These are phyloP conservation scores for Pseudopyricularia javanii DNA, from an alignment of 2,329 filamentous ascomycete species.

Conservation along the genomic window DNA sequence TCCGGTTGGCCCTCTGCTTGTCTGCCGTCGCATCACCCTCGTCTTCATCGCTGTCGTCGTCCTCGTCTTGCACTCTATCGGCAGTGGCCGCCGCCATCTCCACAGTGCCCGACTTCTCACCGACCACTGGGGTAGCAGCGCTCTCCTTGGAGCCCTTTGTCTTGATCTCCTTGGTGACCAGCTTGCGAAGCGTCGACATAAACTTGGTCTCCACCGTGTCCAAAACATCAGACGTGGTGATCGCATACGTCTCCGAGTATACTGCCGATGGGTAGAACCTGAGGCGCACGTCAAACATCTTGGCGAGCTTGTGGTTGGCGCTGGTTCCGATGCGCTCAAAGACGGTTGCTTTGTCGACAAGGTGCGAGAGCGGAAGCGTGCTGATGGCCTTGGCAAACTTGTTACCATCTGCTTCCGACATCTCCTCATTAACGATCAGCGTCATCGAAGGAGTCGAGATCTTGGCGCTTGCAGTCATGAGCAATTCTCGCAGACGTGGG, in stretches of 20 bases:
- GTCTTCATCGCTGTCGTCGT: slow-evolving; percentile 60
- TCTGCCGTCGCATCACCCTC: slow-evolving; percentile 67
- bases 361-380: slow-evolving; percentile 68
- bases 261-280: slow-evolving; percentile 76
- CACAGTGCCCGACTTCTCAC: slow-evolving; percentile 37
- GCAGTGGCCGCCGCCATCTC: slow-evolving; percentile 32
- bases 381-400: slow-evolving; percentile 88
- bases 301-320: slow-evolving; percentile 56
- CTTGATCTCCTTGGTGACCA: slow-evolving; percentile 70
- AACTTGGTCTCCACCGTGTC: slow-evolving; percentile 71
- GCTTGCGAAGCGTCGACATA: slow-evolving; percentile 55
- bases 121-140: slow-evolving; percentile 66
- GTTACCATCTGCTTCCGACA: slow-evolving; percentile 56
- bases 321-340: slow-evolving; percentile 69
- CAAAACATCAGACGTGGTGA: slow-evolving; percentile 65
- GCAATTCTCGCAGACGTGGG: slow-evolving; percentile 87
- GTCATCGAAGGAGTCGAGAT: slow-evolving; percentile 92
- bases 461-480: slow-evolving; percentile 87
- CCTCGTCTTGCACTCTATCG: slow-evolving; percentile 38
- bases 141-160: slow-evolving; percentile 53
- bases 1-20: slow-evolving; percentile 64
- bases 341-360: slow-evolving; percentile 71
- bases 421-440: slow-evolving; percentile 60
- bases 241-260: slow-evolving; percentile 77
- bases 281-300: slow-evolving; percentile 72